These are phyloP conservation scores for Ilex aquifolium DNA, from an alignment of 257 asterid species.

Conservation along the genomic window DNA sequence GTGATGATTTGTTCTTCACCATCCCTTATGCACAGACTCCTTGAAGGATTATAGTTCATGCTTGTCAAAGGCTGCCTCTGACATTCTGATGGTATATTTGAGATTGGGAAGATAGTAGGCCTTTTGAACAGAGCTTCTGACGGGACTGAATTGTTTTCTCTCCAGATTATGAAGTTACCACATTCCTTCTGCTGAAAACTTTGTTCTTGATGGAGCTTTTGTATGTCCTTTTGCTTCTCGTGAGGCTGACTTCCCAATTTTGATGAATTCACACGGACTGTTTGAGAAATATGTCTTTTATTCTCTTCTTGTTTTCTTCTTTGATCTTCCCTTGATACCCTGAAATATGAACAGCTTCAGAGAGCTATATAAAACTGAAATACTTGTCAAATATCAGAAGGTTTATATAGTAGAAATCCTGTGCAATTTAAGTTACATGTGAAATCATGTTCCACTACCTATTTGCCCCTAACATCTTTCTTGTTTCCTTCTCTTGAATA, in stretches of 20 bases:
- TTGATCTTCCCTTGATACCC: conserved; percentile 19
- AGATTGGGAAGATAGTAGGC: conserved; percentile 2
- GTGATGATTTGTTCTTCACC: too few relatives aligned
- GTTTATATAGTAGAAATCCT: not conserved
- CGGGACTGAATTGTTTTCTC: conserved; percentile 4
- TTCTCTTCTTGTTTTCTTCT: conserved; percentile 14
- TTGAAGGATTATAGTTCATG: conserved; percentile 16
- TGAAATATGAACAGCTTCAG: conserved; percentile 3
- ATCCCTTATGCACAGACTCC: conserved; percentile 1
- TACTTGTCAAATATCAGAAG: not conserved
- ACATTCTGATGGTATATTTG: conserved; percentile 12
- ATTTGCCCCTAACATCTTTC: conserved; percentile 29
- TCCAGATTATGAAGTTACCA: conserved; percentile 1
- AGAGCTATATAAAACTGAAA: not conserved
- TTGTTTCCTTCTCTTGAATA: conserved; percentile 40
- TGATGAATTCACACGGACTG: conserved; percentile 14
- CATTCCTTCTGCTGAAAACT: conserved; percentile 7
- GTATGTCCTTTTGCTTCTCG: conserved; percentile 10
- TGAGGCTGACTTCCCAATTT: conserved; percentile 14
- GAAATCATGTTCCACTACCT: conserved; percentile 29
- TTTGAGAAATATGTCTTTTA: conserved; percentile 2
- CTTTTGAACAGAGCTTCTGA: conserved; percentile 3
- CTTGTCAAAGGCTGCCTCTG: conserved; percentile 38
- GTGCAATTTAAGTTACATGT: not conserved
- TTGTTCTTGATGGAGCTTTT: conserved; percentile 1